These are phyloP conservation scores for Ehretia macrophylla DNA, from an alignment of 257 asterid genomes.

Conservation along the genomic window DNA sequence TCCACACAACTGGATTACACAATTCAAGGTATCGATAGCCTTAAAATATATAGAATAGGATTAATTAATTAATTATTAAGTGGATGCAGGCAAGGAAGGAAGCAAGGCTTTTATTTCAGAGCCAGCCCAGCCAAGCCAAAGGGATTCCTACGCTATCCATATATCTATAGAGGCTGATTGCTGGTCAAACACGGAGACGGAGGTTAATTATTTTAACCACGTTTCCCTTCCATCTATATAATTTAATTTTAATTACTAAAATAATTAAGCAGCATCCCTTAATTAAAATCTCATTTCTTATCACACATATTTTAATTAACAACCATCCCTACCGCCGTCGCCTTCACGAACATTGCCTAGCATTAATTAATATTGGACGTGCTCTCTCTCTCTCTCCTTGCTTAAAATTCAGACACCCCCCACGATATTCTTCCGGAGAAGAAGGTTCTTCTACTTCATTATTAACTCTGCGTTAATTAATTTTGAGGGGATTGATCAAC, in stretches of 20 bases:
- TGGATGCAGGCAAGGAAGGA: too few relatives aligned
- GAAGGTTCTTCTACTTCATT: too few relatives aligned
- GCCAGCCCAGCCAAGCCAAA: slow-evolving; percentile 15
- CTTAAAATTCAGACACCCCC: background rate
- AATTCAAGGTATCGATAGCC: slow-evolving; percentile 32
- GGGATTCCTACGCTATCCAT: slow-evolving; percentile 41
- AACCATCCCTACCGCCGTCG: slow-evolving; percentile 54
- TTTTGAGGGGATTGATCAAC: too few relatives aligned
- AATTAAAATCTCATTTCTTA: too few relatives aligned
- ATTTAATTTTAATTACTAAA: too few relatives aligned
- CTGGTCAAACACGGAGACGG: slow-evolving; percentile 64
- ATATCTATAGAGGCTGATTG: slow-evolving; percentile 1
- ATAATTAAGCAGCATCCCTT: too few relatives aligned
- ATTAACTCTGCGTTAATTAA: too few relatives aligned
- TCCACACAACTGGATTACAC: slow-evolving; percentile 37
- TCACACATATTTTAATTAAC: too few relatives aligned
- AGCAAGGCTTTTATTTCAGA: slow-evolving; percentile 19
- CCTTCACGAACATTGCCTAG: slow-evolving; percentile 56
- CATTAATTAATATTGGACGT: slow-evolving; percentile 12
- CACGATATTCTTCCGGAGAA: too few relatives aligned
- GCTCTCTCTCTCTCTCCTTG: background rate
- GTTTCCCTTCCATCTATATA: slow-evolving; percentile 1
- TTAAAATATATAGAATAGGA: slow-evolving; percentile 4
- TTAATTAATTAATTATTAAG: too few relatives aligned
- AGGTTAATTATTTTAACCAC: slow-evolving; percentile 12